These are phyloP conservation scores for Isoetes engelmannii DNA, from an alignment of 83 land plant species.

Conservation along the genomic window DNA sequence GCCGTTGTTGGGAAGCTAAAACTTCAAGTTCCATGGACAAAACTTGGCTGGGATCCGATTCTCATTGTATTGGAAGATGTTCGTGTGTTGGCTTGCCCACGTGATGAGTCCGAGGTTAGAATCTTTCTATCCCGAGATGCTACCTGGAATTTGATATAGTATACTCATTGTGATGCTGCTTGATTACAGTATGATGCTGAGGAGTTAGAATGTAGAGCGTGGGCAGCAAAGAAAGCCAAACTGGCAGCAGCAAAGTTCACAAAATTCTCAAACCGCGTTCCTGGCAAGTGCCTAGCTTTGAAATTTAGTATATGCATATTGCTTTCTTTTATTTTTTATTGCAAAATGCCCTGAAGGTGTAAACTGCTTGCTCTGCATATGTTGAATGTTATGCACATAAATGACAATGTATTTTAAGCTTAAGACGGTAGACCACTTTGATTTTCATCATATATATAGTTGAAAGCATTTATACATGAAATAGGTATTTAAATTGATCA, in stretches of 20 bases:
- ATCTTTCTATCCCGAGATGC: background rate
- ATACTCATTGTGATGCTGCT: background rate
- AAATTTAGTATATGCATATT: no score
- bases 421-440: no score
- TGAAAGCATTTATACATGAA: no score
- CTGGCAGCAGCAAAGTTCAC: slow-evolving; percentile 93
- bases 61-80: slow-evolving; percentile 71
- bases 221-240: slow-evolving; percentile 92
- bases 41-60: slow-evolving; percentile 84
- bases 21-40: slow-evolving; percentile 85
- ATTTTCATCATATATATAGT: no score
- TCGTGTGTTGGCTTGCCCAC: slow-evolving; percentile 53
- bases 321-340: no score
- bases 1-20: slow-evolving; percentile 76
- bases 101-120: slow-evolving; percentile 74
- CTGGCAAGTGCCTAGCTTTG: slow-evolving; percentile 34
- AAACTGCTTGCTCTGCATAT: background rate
- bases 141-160: background rate
- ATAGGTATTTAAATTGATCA: no score
- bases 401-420: background rate
- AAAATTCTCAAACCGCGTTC: slow-evolving; percentile 73
- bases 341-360: no score
- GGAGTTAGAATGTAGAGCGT: slow-evolving; percentile 65
- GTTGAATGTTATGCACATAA: background rate
- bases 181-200: slow-evolving; percentile 58